Conservation (phyloP, 2,329 filamentous ascomycete species). For the Fusarium drepaniforme region DNA sequence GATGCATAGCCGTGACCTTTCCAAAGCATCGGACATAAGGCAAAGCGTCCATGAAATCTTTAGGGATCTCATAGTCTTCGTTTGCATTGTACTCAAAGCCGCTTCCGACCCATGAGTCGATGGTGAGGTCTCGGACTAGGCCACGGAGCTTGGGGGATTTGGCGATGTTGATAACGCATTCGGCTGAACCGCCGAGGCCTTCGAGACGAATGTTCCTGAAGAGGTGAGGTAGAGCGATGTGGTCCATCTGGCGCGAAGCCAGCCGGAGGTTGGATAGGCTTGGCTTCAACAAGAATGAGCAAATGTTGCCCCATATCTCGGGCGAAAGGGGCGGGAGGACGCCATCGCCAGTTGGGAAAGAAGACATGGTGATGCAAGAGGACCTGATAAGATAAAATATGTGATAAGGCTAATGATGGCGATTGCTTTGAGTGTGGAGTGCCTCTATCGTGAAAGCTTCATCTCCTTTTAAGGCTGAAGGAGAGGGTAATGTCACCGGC, state of each 20-base stretch:
- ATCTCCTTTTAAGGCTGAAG: background rate
- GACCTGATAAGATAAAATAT: background rate
- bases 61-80: background rate
- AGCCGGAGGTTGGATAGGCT: conserved; percentile 13
- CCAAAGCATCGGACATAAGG: conserved; percentile 12
- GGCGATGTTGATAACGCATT: conserved; percentile 22
- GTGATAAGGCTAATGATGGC: background rate
- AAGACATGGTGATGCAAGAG: background rate
- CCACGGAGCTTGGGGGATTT: background rate
- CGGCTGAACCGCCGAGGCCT: conserved; percentile 1
- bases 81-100: background rate
- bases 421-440: background rate
- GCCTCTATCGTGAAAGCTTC: background rate
- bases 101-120: conserved; percentile 27
- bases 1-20: background rate
- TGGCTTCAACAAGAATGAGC: background rate
- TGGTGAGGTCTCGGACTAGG: conserved; percentile 23
- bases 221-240: background rate
- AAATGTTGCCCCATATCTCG: conserved; percentile 29
- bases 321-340: background rate
- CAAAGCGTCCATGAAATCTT: conserved; percentile 20
- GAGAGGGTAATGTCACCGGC: background rate
- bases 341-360: background rate
- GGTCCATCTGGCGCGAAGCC: background rate
- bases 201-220: conserved; percentile 15